Evolutionary conservation across 1,284 basidiomycete species (phyloP), one percentile per base, ranked within the genome.

Genomic region (Sutorius eximius): DNA sequence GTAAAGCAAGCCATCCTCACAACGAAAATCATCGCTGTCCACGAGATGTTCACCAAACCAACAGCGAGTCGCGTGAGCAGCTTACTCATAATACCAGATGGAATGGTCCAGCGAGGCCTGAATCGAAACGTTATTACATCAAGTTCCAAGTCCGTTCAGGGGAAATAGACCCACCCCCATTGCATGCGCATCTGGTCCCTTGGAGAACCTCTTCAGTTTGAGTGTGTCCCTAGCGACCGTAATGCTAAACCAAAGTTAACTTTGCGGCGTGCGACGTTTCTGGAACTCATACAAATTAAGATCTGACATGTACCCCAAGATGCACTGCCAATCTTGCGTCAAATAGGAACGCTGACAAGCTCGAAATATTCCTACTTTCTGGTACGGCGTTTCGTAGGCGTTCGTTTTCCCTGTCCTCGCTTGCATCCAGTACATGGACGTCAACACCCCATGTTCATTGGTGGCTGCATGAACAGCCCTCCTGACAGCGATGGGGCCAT

Each of bases 221-320:
- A 90, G 75, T 3, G 83, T 81, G n/a, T 80, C 80, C 1, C 80
- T 72, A 3, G 85, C 89, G 0, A 82, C 82, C 10, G 80, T 75
- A 56, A 95, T 86, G 61, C 91, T 92, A 51, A 27, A 58, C 45
- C 53, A 53, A 36, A 37, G 51, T 60, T 15, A 60, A 48, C 52
- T 44, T 38, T 43, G 38, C 49, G 50, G 30, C 22, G 20, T 38
- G n/a, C 20, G 32, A 53, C 45, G 20, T 34, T 41, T 52, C 41
- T 40, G 18, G 33, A 43, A 52, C 3, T 71, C 83, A 44, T 65
- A 91, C 89, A 95, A 90, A 65, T 88, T 80, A 44, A 91, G 74
- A 70, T 96, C 93, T 2, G 92, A 93, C 51, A 93, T 80, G 64
- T 94, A 96, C 4, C 87, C 85, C 49, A 95, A 77, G 56, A 96